phyloP scores from a whole-genome alignment of 768 basidiomycete species.

The Hygrophorus russula region DNA sequence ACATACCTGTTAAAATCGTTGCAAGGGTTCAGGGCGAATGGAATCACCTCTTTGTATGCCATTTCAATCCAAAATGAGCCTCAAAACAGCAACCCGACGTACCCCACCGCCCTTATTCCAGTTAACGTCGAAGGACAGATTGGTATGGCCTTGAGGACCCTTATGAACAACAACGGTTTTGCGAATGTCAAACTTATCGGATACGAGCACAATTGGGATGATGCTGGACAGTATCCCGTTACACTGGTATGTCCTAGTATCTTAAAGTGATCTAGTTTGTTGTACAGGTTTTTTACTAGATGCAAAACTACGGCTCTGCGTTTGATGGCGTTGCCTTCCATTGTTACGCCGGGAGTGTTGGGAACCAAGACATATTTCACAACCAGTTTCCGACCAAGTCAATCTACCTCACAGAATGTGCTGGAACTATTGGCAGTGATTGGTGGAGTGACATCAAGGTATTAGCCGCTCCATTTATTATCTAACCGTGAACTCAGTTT shows the following conservation, averaged over 20 bases:
- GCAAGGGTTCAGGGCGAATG: conserved; percentile 55
- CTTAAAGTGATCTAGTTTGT: neutral
- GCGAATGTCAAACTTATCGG: conserved; percentile 52
- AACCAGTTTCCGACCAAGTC: conserved; percentile 44
- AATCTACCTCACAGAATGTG: conserved; percentile 52
- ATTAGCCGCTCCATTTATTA: conserved; percentile 5
- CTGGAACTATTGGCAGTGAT: conserved; percentile 52
- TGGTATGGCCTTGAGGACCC: conserved; percentile 38
- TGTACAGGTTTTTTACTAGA: conserved; percentile 11
- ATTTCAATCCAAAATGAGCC: conserved; percentile 55
- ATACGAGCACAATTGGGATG: conserved; percentile 64
- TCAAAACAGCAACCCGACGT: conserved; percentile 50
- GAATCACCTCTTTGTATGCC: conserved; percentile 46
- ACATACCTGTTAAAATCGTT: conserved; percentile 63
- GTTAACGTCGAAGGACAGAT: conserved; percentile 47
- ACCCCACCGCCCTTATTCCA: conserved; percentile 52
- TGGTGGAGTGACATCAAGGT: conserved; percentile 81
- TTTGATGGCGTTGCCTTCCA: conserved; percentile 65
- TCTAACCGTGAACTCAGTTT: no score
- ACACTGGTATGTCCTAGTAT: conserved; percentile 20
- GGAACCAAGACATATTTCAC: conserved; percentile 45
- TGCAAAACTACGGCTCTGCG: conserved; percentile 42
- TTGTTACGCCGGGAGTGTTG: conserved; percentile 45
- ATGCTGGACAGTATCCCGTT: conserved; percentile 52
- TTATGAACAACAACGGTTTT: conserved; percentile 56